Conservation (phyloP, 169 alveolate species). For the Cryptosporidium ryanae region DNA sequence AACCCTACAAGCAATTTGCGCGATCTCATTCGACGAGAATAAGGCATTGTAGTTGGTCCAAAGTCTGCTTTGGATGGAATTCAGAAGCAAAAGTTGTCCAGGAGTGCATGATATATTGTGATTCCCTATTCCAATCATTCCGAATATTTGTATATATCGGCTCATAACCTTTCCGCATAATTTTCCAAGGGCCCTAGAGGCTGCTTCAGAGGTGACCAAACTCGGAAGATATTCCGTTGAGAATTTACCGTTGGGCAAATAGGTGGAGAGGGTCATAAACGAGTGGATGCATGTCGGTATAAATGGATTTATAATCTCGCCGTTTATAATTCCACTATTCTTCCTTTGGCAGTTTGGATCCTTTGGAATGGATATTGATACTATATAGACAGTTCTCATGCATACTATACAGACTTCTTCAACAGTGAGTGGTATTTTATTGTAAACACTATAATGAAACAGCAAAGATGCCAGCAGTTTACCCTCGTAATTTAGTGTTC, state of each 20-base stretch:
- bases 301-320: slow-evolving; percentile 50
- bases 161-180: slow-evolving; percentile 62
- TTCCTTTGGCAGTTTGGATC: background rate
- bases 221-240: slow-evolving; percentile 18
- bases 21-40: slow-evolving; percentile 51
- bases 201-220: slow-evolving; percentile 46
- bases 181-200: slow-evolving; percentile 47
- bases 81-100: slow-evolving; percentile 32
- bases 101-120: slow-evolving; percentile 40
- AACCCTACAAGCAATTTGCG: slow-evolving; percentile 60
- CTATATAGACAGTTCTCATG: slow-evolving; percentile 32
- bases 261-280: slow-evolving; percentile 44
- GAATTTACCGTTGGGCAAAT: slow-evolving; percentile 23
- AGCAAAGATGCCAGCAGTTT: slow-evolving; percentile 58
- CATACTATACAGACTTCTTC: slow-evolving; percentile 61
- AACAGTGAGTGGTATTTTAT: slow-evolving; percentile 8
- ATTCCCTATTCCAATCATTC: slow-evolving; percentile 68
- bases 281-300: slow-evolving; percentile 59
- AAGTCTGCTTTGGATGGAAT: slow-evolving; percentile 33
- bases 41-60: slow-evolving; percentile 42
- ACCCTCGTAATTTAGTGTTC: slow-evolving; percentile 54
- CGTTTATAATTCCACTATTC: slow-evolving; percentile 28
- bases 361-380: slow-evolving; percentile 56
- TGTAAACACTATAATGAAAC: background rate
- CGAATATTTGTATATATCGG: slow-evolving; percentile 31